Base-by-base conservation (phyloP, 257 asterid species). In the Solanum peruvianum region DNA sequence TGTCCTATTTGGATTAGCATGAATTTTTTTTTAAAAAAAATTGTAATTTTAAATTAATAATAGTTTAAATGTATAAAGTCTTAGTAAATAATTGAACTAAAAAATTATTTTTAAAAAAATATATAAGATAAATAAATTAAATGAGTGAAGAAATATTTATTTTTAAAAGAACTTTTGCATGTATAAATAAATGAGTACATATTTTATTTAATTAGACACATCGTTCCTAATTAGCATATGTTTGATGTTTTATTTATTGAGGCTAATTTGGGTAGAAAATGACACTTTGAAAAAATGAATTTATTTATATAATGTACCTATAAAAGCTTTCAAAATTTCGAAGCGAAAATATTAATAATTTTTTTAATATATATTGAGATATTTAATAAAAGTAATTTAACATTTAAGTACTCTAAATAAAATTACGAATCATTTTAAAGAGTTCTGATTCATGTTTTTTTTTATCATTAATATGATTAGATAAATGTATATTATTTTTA, bases 361-460 rank as follows among this genome's bases (percentile, higher is more conserved):
- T 64, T 62, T 23, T 60, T 2, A 1, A 35, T 35, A 64, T 64
- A 64, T 64, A 2, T n/a, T 62, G 3, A 62, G 0, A 62, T 2
- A 4, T 6, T 62, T 11, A n/a, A n/a, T n/a, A 23, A n/a, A 23
- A 3, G 4, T 0, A 62, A 10, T n/a, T 23, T n/a, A 62, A 20
- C 1, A n/a, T 11, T 11, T 11, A 1, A 62, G 15, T 62, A 3
- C 4, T 0, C 2, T 62, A 10, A 62, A 62, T 62, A 0, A n/a
- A 62, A 12, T 58, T 58, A 6, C 10, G 1, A 56, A 56, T 0
- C 12, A 21, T 20, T 60, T 2, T 62, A 23, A n/a, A 2, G 3
- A 23, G 1, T n/a, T 62, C 3, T 6, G 15, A 62, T 62, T 62
- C 25, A n/a, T 27, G 2, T 0, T 13, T 67, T 12, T 69, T 1